Evolutionary conservation across 169 alveolate genomes (phyloP), one percentile per base, ranked within the genome.

Genomic region (Eimeria maxima): DNA sequence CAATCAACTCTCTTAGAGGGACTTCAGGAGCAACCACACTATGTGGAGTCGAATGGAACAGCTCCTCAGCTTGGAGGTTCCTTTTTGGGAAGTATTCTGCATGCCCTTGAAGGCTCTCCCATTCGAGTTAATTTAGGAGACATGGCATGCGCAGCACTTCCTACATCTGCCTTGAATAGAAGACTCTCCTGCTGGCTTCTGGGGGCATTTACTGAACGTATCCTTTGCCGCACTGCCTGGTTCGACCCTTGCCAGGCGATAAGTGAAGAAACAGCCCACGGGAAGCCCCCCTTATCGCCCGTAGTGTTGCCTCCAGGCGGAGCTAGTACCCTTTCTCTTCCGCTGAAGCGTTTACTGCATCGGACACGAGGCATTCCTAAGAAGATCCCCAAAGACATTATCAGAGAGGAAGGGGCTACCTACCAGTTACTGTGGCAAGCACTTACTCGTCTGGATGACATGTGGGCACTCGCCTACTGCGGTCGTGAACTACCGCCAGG

Each of bases 371-470:
- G 93, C 42, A 86, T 86, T 22, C 93, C 93, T 24, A 57, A 42
- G 63, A 55, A 42, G 71, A 89, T 47, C 87, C 87, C 95, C 67
- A 67, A 45, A 55, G 73, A 67, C 14, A 87, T 89, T 87, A 45
- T 65, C 29, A 20, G 13, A 8, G 42, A 33, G 80, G 96, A 93
- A 69, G 96, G 96, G 45, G 94, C 76, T 27, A 81, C 96, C 44
- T 93, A 93, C 88, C 76, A 71, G 89, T 67, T 81, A 57, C 76
- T 81, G 71, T 93, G 96, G 96, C 89, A 93, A 27, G 93, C 91
- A 47, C 93, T 93, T 27, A 74, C 78, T 16, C 93, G 93, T 10
- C 93, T 93, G 44, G 90, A 93, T 78, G 94, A 93, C 86, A 76
- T 76, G 24, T 92, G 78, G 80, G 91, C 88, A 14, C 73, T 80